A percentile compares a stretch with the other conserved stretches of the same genome.
Conservation (phyloP, 768 basidiomycete species). For the Leccinellum rugosiceps region DNA sequence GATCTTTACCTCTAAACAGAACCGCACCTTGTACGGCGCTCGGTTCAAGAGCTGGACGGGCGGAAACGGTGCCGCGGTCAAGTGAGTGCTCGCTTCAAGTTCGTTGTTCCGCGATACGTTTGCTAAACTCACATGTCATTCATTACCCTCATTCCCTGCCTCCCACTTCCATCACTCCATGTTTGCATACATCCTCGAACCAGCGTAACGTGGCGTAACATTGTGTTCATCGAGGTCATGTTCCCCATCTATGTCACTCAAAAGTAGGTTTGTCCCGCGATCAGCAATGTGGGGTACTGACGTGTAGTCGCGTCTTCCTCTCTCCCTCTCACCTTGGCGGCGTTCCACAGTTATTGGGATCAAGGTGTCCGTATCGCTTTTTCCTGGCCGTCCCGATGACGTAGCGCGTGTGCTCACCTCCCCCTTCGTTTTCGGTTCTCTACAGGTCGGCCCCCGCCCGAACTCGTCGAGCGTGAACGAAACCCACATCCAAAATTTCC, state of each 20-base stretch:
- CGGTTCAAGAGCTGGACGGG: conserved; percentile 69
- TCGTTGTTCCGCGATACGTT: not conserved
- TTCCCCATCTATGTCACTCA: conserved; percentile 64
- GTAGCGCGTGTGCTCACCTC: too few relatives aligned
- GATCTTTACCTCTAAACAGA: conserved; percentile 30
- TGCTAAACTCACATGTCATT: not conserved
- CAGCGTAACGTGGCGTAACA: conserved; percentile 60
- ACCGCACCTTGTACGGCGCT: conserved; percentile 52
- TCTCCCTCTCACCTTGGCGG: not conserved
- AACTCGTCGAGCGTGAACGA: conserved; percentile 45
- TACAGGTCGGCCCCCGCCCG: conserved; percentile 40
- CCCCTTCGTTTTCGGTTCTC: not conserved
- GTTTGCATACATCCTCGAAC: not conserved
- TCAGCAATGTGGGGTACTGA: not conserved
- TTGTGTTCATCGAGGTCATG: conserved; percentile 47
- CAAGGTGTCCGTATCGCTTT: conserved; percentile 40
- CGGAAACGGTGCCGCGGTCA: conserved; percentile 54
- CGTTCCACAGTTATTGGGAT: conserved; percentile 53
- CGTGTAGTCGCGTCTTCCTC: not conserved
- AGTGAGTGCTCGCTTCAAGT: conserved; percentile 38
- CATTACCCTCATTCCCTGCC: not conserved
- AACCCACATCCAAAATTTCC: conserved; percentile 54
- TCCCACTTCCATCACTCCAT: not conserved
- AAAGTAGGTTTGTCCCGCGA: conserved; percentile 39
- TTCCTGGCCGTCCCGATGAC: not conserved